Base-by-base conservation (phyloP, 768 basidiomycete species). In the Fomitopsis serialis region DNA sequence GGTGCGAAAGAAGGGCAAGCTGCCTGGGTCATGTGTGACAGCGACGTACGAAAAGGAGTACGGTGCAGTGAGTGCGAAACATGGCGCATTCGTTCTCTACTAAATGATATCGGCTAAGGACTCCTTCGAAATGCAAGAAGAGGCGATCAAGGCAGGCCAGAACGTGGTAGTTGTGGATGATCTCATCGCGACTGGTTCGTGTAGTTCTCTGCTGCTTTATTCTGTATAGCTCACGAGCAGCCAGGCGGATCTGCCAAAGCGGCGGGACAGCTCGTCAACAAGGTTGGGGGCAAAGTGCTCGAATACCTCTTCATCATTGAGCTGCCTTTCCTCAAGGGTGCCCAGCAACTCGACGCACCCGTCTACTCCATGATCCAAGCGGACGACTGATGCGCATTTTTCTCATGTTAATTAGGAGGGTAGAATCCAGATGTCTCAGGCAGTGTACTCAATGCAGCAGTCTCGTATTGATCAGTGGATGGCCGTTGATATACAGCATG, bases 261-360 rank as follows among this genome's bases (percentile, higher is more conserved):
- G 3, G 94, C 96, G 3, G 94, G 93, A 46, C 81, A 95, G 61
- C 87, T 99, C 32, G 84, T 98, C 52, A 72, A 79, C 25, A 82
- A 87, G 72, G 79, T 82, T 57, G 92, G 93, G 19, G 95, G 89
- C 47, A 86, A 85, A 60, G 87, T 88, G 25, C 68, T 96, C 35
- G 91, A 97, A 70, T 97, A 98, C 72, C 73, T 99, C 58, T 99
- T 99, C 75, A 85, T 98, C 69, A 85, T 97, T 56, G 91, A 94
- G 59, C 66, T 92, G 55, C 67, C 78, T 52, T 85, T 87, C 73
- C 74, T 93, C 62, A 84, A 89, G 61, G 92, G 87, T 8, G 67
- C 76, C 17, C 76, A 82, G 58, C 85, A 88, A 70, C 81, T 98
- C 58, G 81, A 92, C 63, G 93, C 92, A 29, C 91, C 93, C 1